Evolutionary conservation across 192 early-diverging fungal species (phyloP).

Genomic region (Geranomyces michiganensis): DNA sequence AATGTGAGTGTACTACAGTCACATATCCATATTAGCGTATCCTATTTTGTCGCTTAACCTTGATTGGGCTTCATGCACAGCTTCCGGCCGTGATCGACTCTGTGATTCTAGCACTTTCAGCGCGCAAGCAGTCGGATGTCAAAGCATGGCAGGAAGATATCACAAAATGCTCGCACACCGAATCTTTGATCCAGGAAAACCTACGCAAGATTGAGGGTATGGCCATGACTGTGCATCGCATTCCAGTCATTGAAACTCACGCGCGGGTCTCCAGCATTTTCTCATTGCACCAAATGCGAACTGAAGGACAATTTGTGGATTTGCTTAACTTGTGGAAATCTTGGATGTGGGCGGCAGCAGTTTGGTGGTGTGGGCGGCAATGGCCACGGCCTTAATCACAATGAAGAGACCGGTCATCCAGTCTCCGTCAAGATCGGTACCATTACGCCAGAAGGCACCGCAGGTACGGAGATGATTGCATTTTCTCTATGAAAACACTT

Average conservation of each 20-base stretch:
- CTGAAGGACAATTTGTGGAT: slow-evolving; percentile 94
- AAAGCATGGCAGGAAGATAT: slow-evolving; percentile 94
- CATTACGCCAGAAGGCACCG: slow-evolving; percentile 95
- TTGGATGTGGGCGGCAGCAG: slow-evolving; percentile 93
- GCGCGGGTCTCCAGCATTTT: slow-evolving; percentile 42
- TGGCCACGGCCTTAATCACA: slow-evolving; percentile 88
- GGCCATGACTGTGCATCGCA: neutral
- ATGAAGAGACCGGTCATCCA: slow-evolving; percentile 75
- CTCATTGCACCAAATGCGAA: slow-evolving; percentile 82
- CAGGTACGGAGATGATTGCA: slow-evolving; percentile 53
- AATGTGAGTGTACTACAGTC: slow-evolving; percentile 53
- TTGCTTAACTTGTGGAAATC: slow-evolving; percentile 88
- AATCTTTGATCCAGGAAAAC: slow-evolving; percentile 21
- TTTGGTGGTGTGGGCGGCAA: slow-evolving; percentile 92
- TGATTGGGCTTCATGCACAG: too few species aligned
- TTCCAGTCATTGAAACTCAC: neutral
- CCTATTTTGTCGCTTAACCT: too few species aligned
- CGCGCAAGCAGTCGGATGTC: slow-evolving; percentile 83
- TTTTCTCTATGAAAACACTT: neutral
- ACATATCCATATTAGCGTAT: too few species aligned
- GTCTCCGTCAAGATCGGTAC: slow-evolving; percentile 93
- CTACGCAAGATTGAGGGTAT: neutral
- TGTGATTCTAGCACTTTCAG: slow-evolving; percentile 77
- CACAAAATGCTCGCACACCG: slow-evolving; percentile 76
- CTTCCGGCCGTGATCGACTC: slow-evolving; percentile 63